These are phyloP conservation scores for Wolfiporia cocos DNA, from an alignment of 1,284 basidiomycete species.

Conservation along the genomic window DNA sequence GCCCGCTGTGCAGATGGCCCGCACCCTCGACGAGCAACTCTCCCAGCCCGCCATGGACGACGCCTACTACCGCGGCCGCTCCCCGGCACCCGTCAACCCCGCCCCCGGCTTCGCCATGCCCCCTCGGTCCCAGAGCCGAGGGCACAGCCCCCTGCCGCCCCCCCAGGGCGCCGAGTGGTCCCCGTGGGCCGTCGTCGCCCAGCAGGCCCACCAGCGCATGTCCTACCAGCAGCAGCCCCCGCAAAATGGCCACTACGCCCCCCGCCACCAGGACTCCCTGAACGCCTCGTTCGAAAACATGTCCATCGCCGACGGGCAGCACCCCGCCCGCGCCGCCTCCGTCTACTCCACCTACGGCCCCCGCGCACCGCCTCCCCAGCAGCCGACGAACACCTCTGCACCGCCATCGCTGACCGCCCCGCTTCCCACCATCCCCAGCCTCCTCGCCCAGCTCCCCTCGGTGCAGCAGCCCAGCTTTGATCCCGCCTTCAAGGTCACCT, in stretches of 20 bases:
- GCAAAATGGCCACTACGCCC: slow-evolving; percentile 2
- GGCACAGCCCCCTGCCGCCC: slow-evolving; percentile 22
- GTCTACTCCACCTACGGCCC: slow-evolving; percentile 9
- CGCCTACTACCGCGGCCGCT: slow-evolving; percentile 11
- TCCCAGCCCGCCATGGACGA: slow-evolving; percentile 14
- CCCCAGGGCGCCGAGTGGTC: slow-evolving; percentile 26
- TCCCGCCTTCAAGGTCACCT: slow-evolving; percentile 56
- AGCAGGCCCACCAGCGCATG: slow-evolving; percentile 13
- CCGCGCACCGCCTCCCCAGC: slow-evolving; percentile 13
- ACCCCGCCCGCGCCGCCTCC: slow-evolving; percentile 6
- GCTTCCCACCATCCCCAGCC: slow-evolving; percentile 51
- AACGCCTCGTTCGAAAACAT: slow-evolving; percentile 17
- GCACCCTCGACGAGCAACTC: slow-evolving; percentile 36
- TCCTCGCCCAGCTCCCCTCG: slow-evolving; percentile 38
- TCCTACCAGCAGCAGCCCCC: slow-evolving; percentile 16
- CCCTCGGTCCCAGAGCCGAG: slow-evolving; percentile 14
- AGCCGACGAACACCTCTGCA: slow-evolving; percentile 13
- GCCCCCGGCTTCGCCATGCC: slow-evolving; percentile 22
- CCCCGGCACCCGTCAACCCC: slow-evolving; percentile 12
- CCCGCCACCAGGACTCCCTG: slow-evolving; percentile 17
- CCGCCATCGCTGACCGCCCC: slow-evolving; percentile 56
- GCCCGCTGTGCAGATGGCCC: slow-evolving; percentile 49
- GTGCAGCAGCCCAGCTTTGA: slow-evolving; percentile 49
- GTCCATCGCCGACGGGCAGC: slow-evolving; percentile 7
- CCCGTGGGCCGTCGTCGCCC: slow-evolving; percentile 23